Base-by-base conservation (phyloP, 495 filamentous ascomycete species). In the Neurospora tetraspora region DNA sequence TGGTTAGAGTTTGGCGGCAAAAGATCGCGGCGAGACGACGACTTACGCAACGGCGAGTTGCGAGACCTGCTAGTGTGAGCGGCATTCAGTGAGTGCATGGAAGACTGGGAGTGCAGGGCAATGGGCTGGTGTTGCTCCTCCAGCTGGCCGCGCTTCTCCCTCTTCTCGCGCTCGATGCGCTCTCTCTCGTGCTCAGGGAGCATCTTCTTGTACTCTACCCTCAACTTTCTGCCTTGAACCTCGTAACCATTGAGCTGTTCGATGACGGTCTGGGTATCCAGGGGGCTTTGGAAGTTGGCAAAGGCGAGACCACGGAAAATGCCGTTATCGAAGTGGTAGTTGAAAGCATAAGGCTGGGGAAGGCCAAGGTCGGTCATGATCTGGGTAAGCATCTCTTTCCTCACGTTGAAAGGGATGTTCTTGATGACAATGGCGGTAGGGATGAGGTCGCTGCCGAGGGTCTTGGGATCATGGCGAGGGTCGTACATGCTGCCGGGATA, bases 161-260 rank as follows among this genome's bases (percentile, higher is more conserved):
- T 88, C 88, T 99, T 99, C 83, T 98, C 96, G 37, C 96, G 87
- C 79, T 99, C 96, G 74, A 99, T 99, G 27, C 96, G 89, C 80
- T 99, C 96, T 69, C 96, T 89, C 80, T 99, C 96, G 71, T 94
- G 92, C 68, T 94, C 85, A 12, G 96, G 96, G 27, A 99, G 88
- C 96, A 99, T 99, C 85, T 98, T 99, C 86, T 99, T 99, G 82
- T 98, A 99, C 80, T 99, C 96, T 14, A 99, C 96, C 43, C 96
- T 87, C 77, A 99, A 83, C 81, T 98, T 98, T 59, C 96, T 86
- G 23, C 96, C 96, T 79, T 97, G 93, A 18, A 99, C 88, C 78
- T 98, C 96, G 80, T 97, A 92, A 74, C 97, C 94, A 78, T 99
- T 98, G 81, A 99, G 88, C 68, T 90, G 83, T 31, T 96, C 90